Evolutionary conservation across 2,329 filamentous ascomycete genomes (phyloP).

Genomic region (Emericellopsis atlantica): DNA sequence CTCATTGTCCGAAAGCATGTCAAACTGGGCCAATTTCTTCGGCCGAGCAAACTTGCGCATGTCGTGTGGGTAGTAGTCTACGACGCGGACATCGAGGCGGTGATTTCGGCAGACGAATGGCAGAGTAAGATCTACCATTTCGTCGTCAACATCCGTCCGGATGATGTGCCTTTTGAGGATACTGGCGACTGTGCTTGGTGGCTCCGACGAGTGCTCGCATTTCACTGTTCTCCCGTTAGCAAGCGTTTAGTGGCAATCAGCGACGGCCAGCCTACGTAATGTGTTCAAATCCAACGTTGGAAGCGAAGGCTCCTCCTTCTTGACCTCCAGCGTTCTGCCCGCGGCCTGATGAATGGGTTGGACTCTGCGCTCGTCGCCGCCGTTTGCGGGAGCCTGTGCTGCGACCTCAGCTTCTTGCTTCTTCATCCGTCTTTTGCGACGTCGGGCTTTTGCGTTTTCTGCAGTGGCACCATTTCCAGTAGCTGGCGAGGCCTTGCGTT

Average conservation of each 20-base stretch:
- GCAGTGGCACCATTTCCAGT: constrained; percentile 1
- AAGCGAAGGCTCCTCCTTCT: no score
- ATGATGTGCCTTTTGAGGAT: constrained; percentile 26
- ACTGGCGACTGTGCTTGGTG: constrained; percentile 19
- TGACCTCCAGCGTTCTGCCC: no score
- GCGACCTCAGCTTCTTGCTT: constrained; percentile 7
- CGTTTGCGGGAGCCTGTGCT: constrained; percentile 8
- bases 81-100: constrained; percentile 57
- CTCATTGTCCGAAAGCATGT: constrained; percentile 32
- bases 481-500: constrained; percentile 19
- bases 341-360: no score
- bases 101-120: constrained; percentile 69
- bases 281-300: neutral
- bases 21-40: constrained; percentile 30
- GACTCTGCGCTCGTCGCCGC: neutral
- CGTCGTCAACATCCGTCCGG: constrained; percentile 27
- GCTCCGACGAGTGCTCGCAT: constrained; percentile 28
- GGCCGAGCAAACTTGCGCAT: constrained; percentile 58
- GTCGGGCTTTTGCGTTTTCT: constrained; percentile 13
- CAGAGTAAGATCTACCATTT: constrained; percentile 26
- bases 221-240: constrained; percentile 22
- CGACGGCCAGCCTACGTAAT: neutral
- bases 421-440: constrained; percentile 2
- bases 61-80: constrained; percentile 63
- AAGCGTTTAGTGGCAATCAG: neutral